Conservation (phyloP, 2,329 filamentous ascomycete genomes). For the Trichoderma brevicompactum region DNA sequence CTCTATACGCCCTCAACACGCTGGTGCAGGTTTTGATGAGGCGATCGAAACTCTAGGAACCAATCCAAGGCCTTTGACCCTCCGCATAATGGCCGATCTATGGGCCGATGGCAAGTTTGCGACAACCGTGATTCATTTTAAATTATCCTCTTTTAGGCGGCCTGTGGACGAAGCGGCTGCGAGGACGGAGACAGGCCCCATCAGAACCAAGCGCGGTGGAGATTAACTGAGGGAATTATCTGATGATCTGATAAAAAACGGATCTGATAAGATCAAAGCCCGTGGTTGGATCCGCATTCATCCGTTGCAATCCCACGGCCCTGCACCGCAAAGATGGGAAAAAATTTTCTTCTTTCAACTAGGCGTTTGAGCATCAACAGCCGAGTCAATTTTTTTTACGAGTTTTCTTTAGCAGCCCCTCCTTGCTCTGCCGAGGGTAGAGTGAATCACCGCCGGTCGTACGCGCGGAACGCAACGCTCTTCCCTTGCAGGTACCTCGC, state of each 20-base stretch:
- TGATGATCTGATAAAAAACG: conserved; percentile 60
- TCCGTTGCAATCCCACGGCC: conserved; percentile 10
- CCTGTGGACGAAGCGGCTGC: conserved; percentile 13
- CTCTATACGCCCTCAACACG: not conserved
- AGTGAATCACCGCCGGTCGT: conserved; percentile 19
- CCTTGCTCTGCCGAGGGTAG: conserved; percentile 1
- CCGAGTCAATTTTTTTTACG: not conserved
- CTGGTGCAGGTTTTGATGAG: conserved; percentile 18
- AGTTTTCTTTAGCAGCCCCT: conserved; percentile 13
- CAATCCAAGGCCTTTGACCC: conserved; percentile 11
- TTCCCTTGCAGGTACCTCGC: conserved; percentile 17
- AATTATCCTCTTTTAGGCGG: not conserved
- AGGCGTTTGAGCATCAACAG: not conserved
- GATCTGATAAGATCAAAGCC: conserved; percentile 48
- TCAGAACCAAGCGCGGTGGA: conserved; percentile 34
- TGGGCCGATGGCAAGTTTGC: conserved; percentile 22
- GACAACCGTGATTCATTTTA: conserved; percentile 9
- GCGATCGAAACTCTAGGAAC: conserved; percentile 18
- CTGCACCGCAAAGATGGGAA: conserved; percentile 11
- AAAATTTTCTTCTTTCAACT: conserved; percentile 14
- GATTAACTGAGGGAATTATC: conserved; percentile 52
- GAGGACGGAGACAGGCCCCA: conserved; percentile 27
- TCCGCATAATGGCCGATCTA: conserved; percentile 26
- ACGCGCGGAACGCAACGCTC: conserved; percentile 7
- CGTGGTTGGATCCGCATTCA: conserved; percentile 22